Evolutionary conservation across 2,329 filamentous ascomycete species (phyloP).

Genomic region (Diaporthe citrichinensis): DNA sequence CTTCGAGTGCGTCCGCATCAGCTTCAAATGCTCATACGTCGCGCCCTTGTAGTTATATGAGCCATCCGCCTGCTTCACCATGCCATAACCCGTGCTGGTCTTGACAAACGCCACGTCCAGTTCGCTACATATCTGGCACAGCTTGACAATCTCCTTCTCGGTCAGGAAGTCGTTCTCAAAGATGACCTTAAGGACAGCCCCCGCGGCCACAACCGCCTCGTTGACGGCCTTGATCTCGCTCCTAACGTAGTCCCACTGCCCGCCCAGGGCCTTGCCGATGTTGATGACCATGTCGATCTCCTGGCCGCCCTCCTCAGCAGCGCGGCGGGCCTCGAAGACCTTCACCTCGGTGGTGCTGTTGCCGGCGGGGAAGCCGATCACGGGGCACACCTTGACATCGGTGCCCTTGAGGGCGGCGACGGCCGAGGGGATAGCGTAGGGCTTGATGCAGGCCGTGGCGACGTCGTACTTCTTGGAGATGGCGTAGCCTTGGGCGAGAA

Average conservation of each 20-base stretch:
- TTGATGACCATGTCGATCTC: conserved; percentile 76
- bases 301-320: conserved; percentile 61
- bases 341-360: conserved; percentile 69
- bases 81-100: conserved; percentile 73
- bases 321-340: conserved; percentile 64
- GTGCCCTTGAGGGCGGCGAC: conserved; percentile 65
- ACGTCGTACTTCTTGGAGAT: conserved; percentile 64
- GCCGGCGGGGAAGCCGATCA: conserved; percentile 74
- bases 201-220: conserved; percentile 56
- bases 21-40: conserved; percentile 63
- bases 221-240: conserved; percentile 67
- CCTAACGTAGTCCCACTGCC: conserved; percentile 69
- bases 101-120: conserved; percentile 70
- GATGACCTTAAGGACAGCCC: conserved; percentile 70
- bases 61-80: conserved; percentile 67
- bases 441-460: conserved; percentile 71
- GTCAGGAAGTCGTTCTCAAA: conserved; percentile 73
- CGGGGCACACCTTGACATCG: conserved; percentile 67
- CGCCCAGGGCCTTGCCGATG: conserved; percentile 68
- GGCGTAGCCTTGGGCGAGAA: conserved; percentile 64
- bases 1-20: conserved; percentile 65
- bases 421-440: conserved; percentile 62
- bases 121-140: conserved; percentile 69
- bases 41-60: conserved; percentile 68
- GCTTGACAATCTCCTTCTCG: conserved; percentile 62